Percentiles rank a stretch among this genome's conserved stretches.
Conservation (phyloP, 495 filamentous ascomycete genomes). For the Trichoderma virens region DNA sequence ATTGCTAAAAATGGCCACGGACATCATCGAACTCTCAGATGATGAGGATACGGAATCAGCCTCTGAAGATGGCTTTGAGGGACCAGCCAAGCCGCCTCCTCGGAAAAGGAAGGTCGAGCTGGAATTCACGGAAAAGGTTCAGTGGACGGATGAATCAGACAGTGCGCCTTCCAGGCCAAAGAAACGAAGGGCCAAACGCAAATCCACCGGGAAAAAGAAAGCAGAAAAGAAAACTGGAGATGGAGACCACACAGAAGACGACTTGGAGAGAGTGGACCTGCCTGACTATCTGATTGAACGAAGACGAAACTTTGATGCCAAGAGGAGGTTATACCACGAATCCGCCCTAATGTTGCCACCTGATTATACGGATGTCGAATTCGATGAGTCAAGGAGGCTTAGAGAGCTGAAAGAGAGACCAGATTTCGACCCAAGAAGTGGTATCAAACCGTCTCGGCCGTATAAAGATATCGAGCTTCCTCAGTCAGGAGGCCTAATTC, state of each 20-base stretch:
- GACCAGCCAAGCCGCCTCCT: neutral
- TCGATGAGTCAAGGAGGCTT: conserved; percentile 75
- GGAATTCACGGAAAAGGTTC: conserved; percentile 27
- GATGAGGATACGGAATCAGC: neutral
- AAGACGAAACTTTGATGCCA: conserved; percentile 50
- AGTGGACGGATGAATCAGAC: conserved; percentile 35
- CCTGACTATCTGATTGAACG: conserved; percentile 44
- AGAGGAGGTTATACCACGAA: conserved; percentile 50
- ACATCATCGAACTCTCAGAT: neutral
- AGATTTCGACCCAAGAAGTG: conserved; percentile 46
- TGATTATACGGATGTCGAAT: conserved; percentile 70
- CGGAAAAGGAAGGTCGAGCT: conserved; percentile 16
- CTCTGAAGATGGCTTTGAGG: conserved; percentile 2
- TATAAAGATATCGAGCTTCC: conserved; percentile 71
- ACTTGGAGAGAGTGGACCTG: conserved; percentile 24
- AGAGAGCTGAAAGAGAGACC: conserved; percentile 60
- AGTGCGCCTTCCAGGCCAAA: conserved; percentile 26
- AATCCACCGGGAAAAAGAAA: conserved; percentile 20
- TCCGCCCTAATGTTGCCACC: conserved; percentile 73
- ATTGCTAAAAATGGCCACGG: neutral
- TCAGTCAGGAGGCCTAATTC: conserved; percentile 75
- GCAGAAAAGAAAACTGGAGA: conserved; percentile 5
- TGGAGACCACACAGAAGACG: conserved; percentile 17
- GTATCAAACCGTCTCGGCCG: conserved; percentile 49
- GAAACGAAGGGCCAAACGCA: conserved; percentile 25